Conservation (phyloP, 805 yeast genomes). For the Cyberlindnera galapagoensis region DNA sequence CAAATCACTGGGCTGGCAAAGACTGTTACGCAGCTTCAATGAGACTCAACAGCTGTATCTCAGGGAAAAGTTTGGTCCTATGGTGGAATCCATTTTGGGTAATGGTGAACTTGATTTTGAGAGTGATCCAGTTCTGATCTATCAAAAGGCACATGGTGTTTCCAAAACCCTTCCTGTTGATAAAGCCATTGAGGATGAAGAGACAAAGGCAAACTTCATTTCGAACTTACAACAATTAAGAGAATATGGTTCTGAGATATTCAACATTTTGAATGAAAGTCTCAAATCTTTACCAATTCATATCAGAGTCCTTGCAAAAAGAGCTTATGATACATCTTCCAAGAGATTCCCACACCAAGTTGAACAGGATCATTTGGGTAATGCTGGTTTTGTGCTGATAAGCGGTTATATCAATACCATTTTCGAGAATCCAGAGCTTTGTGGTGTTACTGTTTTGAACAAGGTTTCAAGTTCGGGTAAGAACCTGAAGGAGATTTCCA, state of each 20-base stretch:
- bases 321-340: conserved; percentile 34
- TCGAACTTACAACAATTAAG: conserved; percentile 68
- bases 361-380: conserved; percentile 54
- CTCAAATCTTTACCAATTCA: conserved; percentile 47
- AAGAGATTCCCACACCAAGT: conserved; percentile 49
- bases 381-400: conserved; percentile 61
- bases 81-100: conserved; percentile 30
- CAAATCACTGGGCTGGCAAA: conserved; percentile 34
- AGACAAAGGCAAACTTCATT: conserved; percentile 66
- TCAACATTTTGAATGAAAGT: conserved; percentile 42
- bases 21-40: conserved; percentile 33
- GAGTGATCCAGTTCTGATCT: conserved; percentile 67
- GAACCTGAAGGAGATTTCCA: conserved; percentile 51
- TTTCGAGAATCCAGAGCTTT: conserved; percentile 47
- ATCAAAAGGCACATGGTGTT: conserved; percentile 32
- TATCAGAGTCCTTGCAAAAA: conserved; percentile 47
- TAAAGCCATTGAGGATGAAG: conserved; percentile 71
- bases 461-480: conserved; percentile 22
- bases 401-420: conserved; percentile 44
- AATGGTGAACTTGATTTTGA: conserved; percentile 54
- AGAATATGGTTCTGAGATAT: conserved; percentile 57
- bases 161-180: conserved; percentile 43
- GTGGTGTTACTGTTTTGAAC: conserved; percentile 37
- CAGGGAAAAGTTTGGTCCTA: conserved; percentile 30
- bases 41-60: conserved; percentile 30